Percentiles rank a stretch among this genome's conserved stretches.
phyloP scores from a whole-genome alignment of 768 basidiomycete species.

The Boletus pseudo-olivaceus region DNA sequence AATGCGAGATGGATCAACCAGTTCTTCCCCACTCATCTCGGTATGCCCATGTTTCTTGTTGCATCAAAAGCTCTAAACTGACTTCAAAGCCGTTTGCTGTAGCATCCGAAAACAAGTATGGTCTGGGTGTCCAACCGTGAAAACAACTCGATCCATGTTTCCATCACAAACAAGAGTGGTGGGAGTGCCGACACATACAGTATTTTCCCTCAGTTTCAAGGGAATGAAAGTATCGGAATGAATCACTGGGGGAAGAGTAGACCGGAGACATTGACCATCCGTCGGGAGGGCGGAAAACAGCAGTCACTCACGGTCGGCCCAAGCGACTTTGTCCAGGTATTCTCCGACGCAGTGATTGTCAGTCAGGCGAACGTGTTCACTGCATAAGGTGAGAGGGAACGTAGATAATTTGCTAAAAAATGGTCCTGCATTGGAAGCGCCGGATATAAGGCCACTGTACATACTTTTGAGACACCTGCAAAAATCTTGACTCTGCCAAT shows the following conservation, averaged over 20 bases:
- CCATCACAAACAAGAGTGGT: conserved; percentile 7
- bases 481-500: too few relatives aligned
- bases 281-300: conserved; percentile 7
- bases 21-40: neutral
- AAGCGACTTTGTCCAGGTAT: conserved; percentile 14
- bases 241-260: conserved; percentile 10
- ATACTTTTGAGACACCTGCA: too few relatives aligned
- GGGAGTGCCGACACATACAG: conserved; percentile 1
- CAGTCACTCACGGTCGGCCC: conserved; percentile 12
- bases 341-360: conserved; percentile 8
- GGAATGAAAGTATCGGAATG: neutral
- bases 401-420: neutral
- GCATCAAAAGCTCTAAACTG: neutral
- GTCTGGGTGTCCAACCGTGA: conserved; percentile 18
- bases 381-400: neutral
- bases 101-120: neutral
- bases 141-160: neutral
- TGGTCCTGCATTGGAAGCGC: too few relatives aligned
- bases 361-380: conserved; percentile 5
- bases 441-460: too few relatives aligned
- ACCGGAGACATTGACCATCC: conserved; percentile 4
- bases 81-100: neutral
- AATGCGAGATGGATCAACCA: neutral
- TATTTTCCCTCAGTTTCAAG: neutral
- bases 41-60: neutral